Conservation (phyloP, 495 filamentous ascomycete species). For the Evernia prunastri region DNA sequence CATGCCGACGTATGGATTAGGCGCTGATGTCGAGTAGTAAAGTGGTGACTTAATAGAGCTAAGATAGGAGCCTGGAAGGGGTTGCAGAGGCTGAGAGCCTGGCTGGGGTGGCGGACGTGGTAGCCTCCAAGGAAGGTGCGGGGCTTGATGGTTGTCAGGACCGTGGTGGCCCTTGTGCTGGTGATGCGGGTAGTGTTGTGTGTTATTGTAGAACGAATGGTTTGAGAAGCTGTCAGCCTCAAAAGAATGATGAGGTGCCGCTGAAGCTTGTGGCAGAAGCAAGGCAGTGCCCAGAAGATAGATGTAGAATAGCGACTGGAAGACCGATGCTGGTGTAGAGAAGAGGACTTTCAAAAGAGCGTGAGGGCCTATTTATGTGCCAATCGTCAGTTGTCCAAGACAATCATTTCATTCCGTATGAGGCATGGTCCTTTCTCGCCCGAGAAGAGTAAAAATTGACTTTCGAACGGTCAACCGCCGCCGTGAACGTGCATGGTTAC, state of each 20-base stretch:
- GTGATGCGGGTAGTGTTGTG: neutral
- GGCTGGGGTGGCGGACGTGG: no score
- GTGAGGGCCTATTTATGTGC: constrained; percentile 15
- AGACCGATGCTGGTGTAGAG: neutral
- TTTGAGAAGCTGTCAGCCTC: neutral
- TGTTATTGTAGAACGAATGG: neutral
- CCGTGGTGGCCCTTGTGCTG: neutral
- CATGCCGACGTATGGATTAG: neutral
- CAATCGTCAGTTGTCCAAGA: neutral
- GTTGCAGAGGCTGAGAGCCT: no score
- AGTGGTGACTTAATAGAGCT: no score
- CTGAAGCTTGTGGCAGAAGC: neutral
- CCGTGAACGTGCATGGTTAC: neutral
- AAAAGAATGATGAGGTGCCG: neutral
- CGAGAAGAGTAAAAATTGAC: neutral
- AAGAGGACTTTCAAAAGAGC: constrained; percentile 6
- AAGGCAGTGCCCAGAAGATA: neutral
- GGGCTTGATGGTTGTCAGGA: neutral
- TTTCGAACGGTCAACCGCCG: neutral
- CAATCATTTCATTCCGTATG: neutral
- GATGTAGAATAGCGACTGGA: neutral
- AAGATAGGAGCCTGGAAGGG: no score
- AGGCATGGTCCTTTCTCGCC: no score
- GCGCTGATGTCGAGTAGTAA: neutral
- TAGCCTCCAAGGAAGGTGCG: no score